phyloP scores from a whole-genome alignment of 2,329 filamentous ascomycete species.

The Cyphellophora attinorum region DNA sequence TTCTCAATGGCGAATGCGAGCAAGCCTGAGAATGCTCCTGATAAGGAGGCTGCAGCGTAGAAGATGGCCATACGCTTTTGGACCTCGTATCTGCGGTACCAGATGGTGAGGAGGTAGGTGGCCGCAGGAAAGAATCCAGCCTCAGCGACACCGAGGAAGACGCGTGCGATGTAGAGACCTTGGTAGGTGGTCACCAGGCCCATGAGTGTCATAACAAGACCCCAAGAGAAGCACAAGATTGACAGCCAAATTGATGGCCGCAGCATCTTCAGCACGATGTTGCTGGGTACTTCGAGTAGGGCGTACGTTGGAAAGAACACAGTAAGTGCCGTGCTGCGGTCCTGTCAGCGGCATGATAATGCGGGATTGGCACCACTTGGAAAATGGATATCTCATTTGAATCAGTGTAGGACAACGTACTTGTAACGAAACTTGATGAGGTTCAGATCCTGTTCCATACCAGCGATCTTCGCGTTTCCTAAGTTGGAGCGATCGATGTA shows the following conservation, averaged over 20 bases:
- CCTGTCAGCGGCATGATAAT: too few species aligned
- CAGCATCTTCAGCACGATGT: constrained; percentile 36
- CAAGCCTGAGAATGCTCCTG: constrained; percentile 42
- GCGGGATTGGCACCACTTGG: too few species aligned
- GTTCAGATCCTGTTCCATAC: constrained; percentile 31
- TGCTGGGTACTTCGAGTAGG: constrained; percentile 32
- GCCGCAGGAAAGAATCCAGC: constrained; percentile 46
- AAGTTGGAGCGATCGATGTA: constrained; percentile 34
- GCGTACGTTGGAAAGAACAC: constrained; percentile 19
- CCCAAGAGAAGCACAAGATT: constrained; percentile 18
- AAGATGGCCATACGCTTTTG: constrained; percentile 24
- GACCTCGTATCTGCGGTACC: constrained; percentile 27
- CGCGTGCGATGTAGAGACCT: constrained; percentile 33
- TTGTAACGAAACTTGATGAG: constrained; percentile 33
- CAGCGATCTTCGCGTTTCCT: constrained; percentile 36
- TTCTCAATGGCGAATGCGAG: constrained; percentile 56
- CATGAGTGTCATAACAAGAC: constrained; percentile 39
- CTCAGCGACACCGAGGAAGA: constrained; percentile 36
- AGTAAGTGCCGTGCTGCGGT: constrained; percentile 15
- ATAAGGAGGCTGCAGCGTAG: constrained; percentile 24
- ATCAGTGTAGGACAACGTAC: too few species aligned
- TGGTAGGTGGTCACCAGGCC: constrained; percentile 30
- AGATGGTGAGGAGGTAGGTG: constrained; percentile 32
- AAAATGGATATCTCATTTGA: constrained; percentile 46
- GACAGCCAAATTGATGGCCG: constrained; percentile 13